Percentiles rank a stretch among this genome's conserved stretches.
Conservation (phyloP, 768 basidiomycete genomes). For the Kwoniella shandongensis region DNA sequence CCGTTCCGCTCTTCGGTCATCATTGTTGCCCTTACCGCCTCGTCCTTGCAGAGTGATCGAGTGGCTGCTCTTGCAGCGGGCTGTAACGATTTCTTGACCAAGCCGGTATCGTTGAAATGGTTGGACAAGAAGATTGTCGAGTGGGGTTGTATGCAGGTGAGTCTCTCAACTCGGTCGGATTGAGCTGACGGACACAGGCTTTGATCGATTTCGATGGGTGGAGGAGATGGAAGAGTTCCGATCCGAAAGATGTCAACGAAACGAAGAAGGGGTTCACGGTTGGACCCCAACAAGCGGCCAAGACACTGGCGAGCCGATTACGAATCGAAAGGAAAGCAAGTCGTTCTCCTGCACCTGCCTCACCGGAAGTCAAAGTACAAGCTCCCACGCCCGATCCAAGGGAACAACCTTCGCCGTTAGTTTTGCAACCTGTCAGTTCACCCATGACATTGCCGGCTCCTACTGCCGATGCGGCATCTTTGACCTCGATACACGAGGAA, state of each 20-base stretch:
- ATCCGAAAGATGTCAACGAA: slow-evolving; percentile 32
- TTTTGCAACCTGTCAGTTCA: neutral
- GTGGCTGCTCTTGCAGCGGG: slow-evolving; percentile 96
- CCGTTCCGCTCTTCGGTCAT: slow-evolving; percentile 92
- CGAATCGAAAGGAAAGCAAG: slow-evolving; percentile 38
- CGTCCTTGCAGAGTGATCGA: slow-evolving; percentile 89
- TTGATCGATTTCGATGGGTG: slow-evolving; percentile 56
- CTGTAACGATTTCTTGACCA: slow-evolving; percentile 97
- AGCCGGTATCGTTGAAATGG: slow-evolving; percentile 93
- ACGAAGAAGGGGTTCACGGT: slow-evolving; percentile 43
- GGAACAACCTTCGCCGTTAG: neutral
- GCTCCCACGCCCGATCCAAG: slow-evolving; percentile 5
- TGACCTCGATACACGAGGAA: slow-evolving; percentile 17
- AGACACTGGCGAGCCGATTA: slow-evolving; percentile 39
- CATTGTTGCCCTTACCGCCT: slow-evolving; percentile 98
- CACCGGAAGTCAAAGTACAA: slow-evolving; percentile 14
- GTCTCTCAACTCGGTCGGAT: slow-evolving; percentile 4
- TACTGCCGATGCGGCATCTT: slow-evolving; percentile 3
- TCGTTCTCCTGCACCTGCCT: slow-evolving; percentile 9
- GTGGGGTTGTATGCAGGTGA: slow-evolving; percentile 84
- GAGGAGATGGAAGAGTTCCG: slow-evolving; percentile 50
- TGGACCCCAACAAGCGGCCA: slow-evolving; percentile 48
- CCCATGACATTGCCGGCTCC: slow-evolving; percentile 5
- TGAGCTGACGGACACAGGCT: slow-evolving; percentile 29
- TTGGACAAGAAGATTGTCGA: slow-evolving; percentile 97